Percentiles rank a stretch among this genome's conserved stretches.
Evolutionary conservation across 306 rosid species (phyloP).

Genomic region (Biancaea sappan): DNA sequence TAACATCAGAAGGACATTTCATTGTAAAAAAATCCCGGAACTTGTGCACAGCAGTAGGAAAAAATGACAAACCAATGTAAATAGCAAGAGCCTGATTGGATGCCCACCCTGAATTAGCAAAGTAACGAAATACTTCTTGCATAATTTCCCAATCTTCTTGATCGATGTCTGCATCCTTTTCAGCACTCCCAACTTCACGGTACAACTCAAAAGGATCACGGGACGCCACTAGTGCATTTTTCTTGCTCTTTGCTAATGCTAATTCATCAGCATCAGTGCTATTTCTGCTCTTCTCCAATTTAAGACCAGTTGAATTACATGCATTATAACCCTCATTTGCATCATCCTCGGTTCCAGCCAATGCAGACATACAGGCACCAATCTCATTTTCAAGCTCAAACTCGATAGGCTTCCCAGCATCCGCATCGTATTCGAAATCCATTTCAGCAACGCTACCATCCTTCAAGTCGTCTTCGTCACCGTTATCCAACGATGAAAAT

Average conservation of each 20-base stretch:
- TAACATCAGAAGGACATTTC: conserved; percentile 60
- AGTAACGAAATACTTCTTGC: conserved; percentile 41
- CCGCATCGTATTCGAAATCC: conserved; percentile 51
- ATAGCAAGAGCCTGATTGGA: conserved; percentile 88
- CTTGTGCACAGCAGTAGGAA: conserved; percentile 74
- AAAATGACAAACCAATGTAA: conserved; percentile 87
- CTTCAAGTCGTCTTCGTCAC: conserved; percentile 24
- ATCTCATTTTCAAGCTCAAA: conserved; percentile 40
- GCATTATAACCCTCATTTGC: conserved; percentile 31
- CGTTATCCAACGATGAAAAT: conserved; percentile 44
- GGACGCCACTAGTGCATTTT: conserved; percentile 42
- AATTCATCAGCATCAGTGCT: conserved; percentile 25
- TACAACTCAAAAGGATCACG: conserved; percentile 66
- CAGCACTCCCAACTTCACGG: conserved; percentile 42
- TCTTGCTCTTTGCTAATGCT: conserved; percentile 26
- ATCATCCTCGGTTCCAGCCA: conserved; percentile 34
- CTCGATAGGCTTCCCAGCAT: conserved; percentile 43
- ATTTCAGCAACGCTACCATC: conserved; percentile 27
- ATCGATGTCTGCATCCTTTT: conserved; percentile 40
- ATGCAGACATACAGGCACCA: conserved; percentile 17
- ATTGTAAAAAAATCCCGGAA: conserved; percentile 54
- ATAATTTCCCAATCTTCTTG: conserved; percentile 51
- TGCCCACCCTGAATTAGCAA: conserved; percentile 81
- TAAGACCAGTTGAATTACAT: conserved; percentile 32
- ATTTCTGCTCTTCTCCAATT: conserved; percentile 34